A percentile compares a stretch with the other conserved stretches of the same genome.
These are phyloP conservation scores for Trametes villosa DNA, from an alignment of 768 basidiomycete species.

Conservation along the genomic window DNA sequence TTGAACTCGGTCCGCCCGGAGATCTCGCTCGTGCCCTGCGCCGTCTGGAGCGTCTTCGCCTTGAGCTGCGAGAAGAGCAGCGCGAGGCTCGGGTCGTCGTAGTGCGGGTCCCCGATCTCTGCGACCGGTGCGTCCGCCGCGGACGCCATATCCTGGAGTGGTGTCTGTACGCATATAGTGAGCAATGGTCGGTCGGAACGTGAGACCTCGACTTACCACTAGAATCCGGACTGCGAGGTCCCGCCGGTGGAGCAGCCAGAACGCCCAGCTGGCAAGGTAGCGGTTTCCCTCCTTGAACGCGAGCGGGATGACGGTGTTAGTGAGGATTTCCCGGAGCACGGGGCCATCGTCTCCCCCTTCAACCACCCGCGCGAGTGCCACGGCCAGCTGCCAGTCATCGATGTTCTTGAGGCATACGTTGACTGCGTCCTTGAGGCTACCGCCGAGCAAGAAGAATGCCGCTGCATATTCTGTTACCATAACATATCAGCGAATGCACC, in stretches of 20 bases:
- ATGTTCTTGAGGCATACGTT: slow-evolving; percentile 89
- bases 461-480: slow-evolving; percentile 92
- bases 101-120: slow-evolving; percentile 83
- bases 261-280: slow-evolving; percentile 95
- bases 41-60: slow-evolving; percentile 89
- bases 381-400: slow-evolving; percentile 87
- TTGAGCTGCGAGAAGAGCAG: slow-evolving; percentile 89
- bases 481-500: slow-evolving; percentile 6
- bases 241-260: slow-evolving; percentile 88
- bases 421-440: slow-evolving; percentile 87
- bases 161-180: slow-evolving; percentile 52
- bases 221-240: slow-evolving; percentile 91
- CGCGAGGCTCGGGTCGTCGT: slow-evolving; percentile 93
- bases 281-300: slow-evolving; percentile 90
- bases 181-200: background rate
- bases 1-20: slow-evolving; percentile 89
- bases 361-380: slow-evolving; percentile 82
- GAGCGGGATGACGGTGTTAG: slow-evolving; percentile 75
- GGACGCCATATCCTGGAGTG: slow-evolving; percentile 71
- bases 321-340: slow-evolving; percentile 70
- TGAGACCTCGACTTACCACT: slow-evolving; percentile 55
- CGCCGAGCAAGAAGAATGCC: slow-evolving; percentile 94
- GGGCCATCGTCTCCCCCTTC: slow-evolving; percentile 86
- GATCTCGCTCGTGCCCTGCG: slow-evolving; percentile 91
- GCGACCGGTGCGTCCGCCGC: slow-evolving; percentile 55